A percentile compares a stretch with the other conserved stretches of the same genome.
phyloP scores from a whole-genome alignment of 2,329 filamentous ascomycete species.

The Hypoxylon sp. region DNA sequence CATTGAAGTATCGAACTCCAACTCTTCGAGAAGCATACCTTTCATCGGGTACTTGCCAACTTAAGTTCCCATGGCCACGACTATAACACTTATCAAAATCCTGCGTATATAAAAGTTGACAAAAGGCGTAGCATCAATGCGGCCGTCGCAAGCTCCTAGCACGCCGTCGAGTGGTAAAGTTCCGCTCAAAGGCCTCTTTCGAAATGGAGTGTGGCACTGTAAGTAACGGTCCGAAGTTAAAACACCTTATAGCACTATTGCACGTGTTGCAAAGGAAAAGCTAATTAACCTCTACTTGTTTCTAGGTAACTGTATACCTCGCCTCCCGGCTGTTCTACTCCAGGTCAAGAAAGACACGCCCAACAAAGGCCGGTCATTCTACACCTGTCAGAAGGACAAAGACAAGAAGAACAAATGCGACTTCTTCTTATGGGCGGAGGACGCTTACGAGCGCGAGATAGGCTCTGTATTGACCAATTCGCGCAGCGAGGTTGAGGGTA shows the following conservation, averaged over 20 bases:
- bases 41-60: not conserved
- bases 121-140: conserved; percentile 27
- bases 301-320: conserved; percentile 66
- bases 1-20: conserved; percentile 11
- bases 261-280: not conserved
- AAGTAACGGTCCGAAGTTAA: conserved; percentile 30
- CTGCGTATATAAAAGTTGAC: not conserved
- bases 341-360: conserved; percentile 64
- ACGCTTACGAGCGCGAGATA: conserved; percentile 64
- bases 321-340: conserved; percentile 64
- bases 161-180: conserved; percentile 45
- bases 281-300: conserved; percentile 14
- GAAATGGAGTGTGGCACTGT: conserved; percentile 60
- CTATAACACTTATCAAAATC: conserved; percentile 4
- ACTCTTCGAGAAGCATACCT: conserved; percentile 3
- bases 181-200: conserved; percentile 52
- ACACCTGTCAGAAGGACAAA: conserved; percentile 65
- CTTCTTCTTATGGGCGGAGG: conserved; percentile 72
- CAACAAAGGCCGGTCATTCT: conserved; percentile 69
- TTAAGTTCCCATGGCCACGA: not conserved
- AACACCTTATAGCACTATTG: not conserved
- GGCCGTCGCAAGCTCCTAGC: conserved; percentile 25
- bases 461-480: conserved; percentile 62
- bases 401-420: conserved; percentile 62
- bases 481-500: conserved; percentile 57